These are phyloP conservation scores for Neonectria coccinea DNA, from an alignment of 2,329 filamentous ascomycete species.

Conservation along the genomic window DNA sequence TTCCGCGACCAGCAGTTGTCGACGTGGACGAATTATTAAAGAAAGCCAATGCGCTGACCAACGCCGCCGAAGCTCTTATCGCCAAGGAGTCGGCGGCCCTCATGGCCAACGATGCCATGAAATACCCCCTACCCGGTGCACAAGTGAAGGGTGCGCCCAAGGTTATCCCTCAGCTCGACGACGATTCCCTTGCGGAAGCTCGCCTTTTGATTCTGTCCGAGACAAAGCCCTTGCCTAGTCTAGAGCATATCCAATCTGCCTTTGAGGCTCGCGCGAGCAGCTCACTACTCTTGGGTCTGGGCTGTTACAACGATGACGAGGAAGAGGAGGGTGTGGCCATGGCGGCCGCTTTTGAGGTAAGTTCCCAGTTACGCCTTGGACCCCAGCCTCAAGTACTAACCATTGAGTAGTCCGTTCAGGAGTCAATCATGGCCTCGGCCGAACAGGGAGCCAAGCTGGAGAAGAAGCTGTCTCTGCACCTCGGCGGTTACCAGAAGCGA, in stretches of 20 bases:
- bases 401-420: constrained; percentile 71
- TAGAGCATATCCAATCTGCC: constrained; percentile 63
- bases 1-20: constrained; percentile 81
- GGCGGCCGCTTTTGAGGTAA: constrained; percentile 79
- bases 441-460: constrained; percentile 88
- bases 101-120: constrained; percentile 83
- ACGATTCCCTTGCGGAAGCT: constrained; percentile 79
- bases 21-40: constrained; percentile 77
- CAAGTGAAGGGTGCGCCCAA: constrained; percentile 72
- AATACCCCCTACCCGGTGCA: constrained; percentile 76
- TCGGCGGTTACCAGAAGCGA: constrained; percentile 91
- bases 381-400: constrained; percentile 30
- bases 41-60: constrained; percentile 68
- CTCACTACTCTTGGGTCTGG: constrained; percentile 79
- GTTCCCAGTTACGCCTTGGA: constrained; percentile 43
- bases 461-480: constrained; percentile 89
- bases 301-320: constrained; percentile 82
- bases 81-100: constrained; percentile 82
- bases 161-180: constrained; percentile 73
- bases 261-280: constrained; percentile 67
- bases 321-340: constrained; percentile 74
- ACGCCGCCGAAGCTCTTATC: constrained; percentile 76
- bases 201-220: constrained; percentile 82
- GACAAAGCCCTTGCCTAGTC: constrained; percentile 61
- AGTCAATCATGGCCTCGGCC: constrained; percentile 78